Conservation (phyloP, 441 rosid species). For the Pelargonium fulgidum region DNA sequence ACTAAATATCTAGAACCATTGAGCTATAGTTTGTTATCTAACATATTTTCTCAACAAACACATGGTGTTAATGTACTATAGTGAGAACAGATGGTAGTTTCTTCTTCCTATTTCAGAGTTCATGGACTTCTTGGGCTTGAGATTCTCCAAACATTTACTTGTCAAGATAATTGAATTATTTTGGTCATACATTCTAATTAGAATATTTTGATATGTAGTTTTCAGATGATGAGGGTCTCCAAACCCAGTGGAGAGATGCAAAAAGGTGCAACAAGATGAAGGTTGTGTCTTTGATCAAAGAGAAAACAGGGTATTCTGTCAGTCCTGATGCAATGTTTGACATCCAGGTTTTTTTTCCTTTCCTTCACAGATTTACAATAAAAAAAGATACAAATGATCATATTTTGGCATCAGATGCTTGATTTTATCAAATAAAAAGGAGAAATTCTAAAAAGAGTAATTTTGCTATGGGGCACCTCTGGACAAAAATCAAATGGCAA, state of each 20-base stretch:
- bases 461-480: not conserved
- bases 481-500: not conserved
- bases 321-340: conserved; percentile 95
- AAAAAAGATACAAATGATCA: not conserved
- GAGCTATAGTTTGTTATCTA: too few relatives aligned
- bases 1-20: too few relatives aligned
- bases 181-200: conserved; percentile 12
- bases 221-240: conserved; percentile 78
- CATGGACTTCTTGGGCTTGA: not conserved
- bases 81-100: too few relatives aligned
- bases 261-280: conserved; percentile 80
- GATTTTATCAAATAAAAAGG: not conserved
- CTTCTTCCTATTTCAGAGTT: too few relatives aligned
- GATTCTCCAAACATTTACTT: not conserved
- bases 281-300: conserved; percentile 63
- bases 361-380: not conserved
- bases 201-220: conserved; percentile 40
- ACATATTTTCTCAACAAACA: too few relatives aligned
- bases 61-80: too few relatives aligned
- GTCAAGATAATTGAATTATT: not conserved
- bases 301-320: conserved; percentile 74
- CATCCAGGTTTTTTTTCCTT: conserved; percentile 54
- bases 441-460: not conserved
- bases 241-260: conserved; percentile 65
- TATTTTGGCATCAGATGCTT: not conserved